These are phyloP conservation scores for Aspergillus novofumigatus DNA, from an alignment of 2,329 filamentous ascomycete genomes.

Conservation along the genomic window DNA sequence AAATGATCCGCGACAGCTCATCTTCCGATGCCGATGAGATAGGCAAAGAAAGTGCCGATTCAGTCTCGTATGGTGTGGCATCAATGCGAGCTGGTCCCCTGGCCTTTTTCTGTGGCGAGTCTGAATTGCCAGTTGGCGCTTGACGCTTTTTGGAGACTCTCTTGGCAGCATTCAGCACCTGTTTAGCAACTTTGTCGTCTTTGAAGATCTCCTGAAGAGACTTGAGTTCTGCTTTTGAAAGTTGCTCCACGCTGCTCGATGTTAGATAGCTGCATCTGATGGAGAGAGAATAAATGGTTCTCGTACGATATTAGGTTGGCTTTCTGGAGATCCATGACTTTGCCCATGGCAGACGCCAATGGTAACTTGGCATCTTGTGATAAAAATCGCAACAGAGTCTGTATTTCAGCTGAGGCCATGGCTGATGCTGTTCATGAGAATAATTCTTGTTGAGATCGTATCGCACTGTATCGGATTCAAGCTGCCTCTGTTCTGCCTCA, in stretches of 20 bases:
- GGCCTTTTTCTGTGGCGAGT: constrained; percentile 38
- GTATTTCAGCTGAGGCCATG: constrained; percentile 27
- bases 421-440: background rate
- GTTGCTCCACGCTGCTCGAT: constrained; percentile 32
- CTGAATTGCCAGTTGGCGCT: constrained; percentile 31
- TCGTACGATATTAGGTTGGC: constrained; percentile 42
- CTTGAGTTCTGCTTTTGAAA: constrained; percentile 47
- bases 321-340: constrained; percentile 52
- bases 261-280: constrained; percentile 8
- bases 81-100: constrained; percentile 14
- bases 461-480: background rate
- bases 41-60: constrained; percentile 33
- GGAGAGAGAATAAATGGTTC: background rate
- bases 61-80: constrained; percentile 29
- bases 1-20: constrained; percentile 51
- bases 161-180: constrained; percentile 56
- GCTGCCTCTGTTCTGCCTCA: constrained; percentile 6
- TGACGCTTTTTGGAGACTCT: constrained; percentile 52
- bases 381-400: constrained; percentile 53
- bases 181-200: constrained; percentile 54
- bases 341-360: constrained; percentile 51
- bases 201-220: constrained; percentile 41
- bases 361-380: constrained; percentile 56
- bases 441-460: constrained; percentile 4
- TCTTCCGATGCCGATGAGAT: constrained; percentile 46